Percentiles rank a stretch among this genome's conserved stretches.
These are phyloP conservation scores for Diaporthe capsici DNA, from an alignment of 2,329 filamentous ascomycete genomes.

Conservation along the genomic window DNA sequence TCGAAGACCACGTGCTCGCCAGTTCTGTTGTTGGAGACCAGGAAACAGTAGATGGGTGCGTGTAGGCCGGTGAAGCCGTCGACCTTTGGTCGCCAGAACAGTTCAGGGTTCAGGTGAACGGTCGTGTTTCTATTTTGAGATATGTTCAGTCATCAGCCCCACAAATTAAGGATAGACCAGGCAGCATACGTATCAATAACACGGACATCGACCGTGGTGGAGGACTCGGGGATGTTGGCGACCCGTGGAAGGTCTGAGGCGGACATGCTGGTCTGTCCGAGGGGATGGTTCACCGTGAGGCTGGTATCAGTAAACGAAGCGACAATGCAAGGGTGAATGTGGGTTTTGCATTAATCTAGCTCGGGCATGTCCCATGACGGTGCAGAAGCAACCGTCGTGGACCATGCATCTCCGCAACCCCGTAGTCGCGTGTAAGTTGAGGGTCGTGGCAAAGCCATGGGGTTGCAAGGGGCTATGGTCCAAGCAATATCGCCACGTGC, in stretches of 20 bases:
- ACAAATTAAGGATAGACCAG: not conserved
- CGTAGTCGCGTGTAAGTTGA: conserved; percentile 1
- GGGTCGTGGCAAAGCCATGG: not conserved
- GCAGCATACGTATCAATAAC: conserved; percentile 34
- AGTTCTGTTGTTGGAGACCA: conserved; percentile 13
- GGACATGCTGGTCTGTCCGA: conserved; percentile 4
- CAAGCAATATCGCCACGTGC: not conserved
- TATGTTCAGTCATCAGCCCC: conserved; percentile 1
- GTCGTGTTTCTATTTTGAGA: not conserved
- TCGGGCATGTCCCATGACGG: not conserved
- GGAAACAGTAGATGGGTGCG: conserved; percentile 27
- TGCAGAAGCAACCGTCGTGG: not conserved
- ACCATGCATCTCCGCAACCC: not conserved
- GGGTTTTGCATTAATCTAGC: not conserved
- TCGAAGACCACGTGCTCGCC: conserved; percentile 50
- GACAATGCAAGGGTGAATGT: not conserved
- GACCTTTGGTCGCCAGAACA: conserved; percentile 26
- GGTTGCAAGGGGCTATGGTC: not conserved
- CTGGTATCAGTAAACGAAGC: not conserved
- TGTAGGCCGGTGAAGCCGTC: conserved; percentile 24
- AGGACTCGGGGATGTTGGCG: conserved; percentile 15
- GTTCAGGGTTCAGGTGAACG: conserved; percentile 24
- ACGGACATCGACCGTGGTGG: conserved; percentile 24
- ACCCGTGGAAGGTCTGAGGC: not conserved
- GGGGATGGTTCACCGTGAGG: not conserved